Evolutionary conservation across 768 basidiomycete genomes (phyloP).

Genomic region (Russula emetica): DNA sequence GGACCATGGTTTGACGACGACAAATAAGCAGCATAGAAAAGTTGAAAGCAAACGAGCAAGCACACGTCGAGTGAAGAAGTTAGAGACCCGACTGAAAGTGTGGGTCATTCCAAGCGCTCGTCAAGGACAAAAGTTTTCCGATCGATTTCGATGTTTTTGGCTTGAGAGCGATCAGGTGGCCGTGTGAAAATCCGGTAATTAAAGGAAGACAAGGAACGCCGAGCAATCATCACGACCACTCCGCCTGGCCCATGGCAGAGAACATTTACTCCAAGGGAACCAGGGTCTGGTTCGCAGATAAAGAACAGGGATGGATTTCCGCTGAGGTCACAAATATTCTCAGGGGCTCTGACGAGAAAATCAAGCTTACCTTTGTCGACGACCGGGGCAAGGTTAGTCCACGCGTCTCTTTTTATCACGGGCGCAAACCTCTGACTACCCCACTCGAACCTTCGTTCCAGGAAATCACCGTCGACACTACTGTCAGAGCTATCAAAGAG

Average conservation of each 20-base stretch:
- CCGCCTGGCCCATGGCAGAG: conserved; percentile 61
- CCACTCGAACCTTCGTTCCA: conserved; percentile 32
- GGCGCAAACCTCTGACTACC: conserved; percentile 9
- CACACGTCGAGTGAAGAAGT: conserved; percentile 34
- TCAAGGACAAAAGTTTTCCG: background rate
- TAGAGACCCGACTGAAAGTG: background rate
- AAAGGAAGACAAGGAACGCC: conserved; percentile 6
- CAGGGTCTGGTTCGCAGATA: conserved; percentile 90
- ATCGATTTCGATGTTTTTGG: background rate
- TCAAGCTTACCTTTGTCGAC: conserved; percentile 83
- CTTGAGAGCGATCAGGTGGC: conserved; percentile 12
- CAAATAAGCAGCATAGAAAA: conserved; percentile 39
- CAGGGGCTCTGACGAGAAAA: conserved; percentile 62
- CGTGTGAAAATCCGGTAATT: conserved; percentile 16
- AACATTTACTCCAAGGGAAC: conserved; percentile 90
- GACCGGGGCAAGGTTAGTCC: conserved; percentile 81
- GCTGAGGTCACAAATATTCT: conserved; percentile 71
- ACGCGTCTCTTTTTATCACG: conserved; percentile 15
- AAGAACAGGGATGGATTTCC: conserved; percentile 91
- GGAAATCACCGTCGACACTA: conserved; percentile 79
- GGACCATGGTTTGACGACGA: conserved; percentile 42
- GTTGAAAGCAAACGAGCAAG: conserved; percentile 44
- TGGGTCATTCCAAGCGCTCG: background rate
- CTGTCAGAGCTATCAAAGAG: conserved; percentile 73
- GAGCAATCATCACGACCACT: conserved; percentile 19